Base-by-base conservation (phyloP, 768 basidiomycete genomes). In the Daedalea quercina region DNA sequence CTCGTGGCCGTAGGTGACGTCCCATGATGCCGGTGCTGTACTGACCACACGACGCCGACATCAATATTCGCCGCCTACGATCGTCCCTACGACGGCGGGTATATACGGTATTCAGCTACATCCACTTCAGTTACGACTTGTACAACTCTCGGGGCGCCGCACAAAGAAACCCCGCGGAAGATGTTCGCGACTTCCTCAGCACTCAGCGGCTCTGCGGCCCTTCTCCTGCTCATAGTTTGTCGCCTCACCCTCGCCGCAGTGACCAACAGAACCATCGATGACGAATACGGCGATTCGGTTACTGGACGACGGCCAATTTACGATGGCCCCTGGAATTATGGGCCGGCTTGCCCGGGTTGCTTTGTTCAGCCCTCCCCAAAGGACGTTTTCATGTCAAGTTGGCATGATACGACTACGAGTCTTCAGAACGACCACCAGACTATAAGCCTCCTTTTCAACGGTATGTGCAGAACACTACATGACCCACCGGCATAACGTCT, bases 201-300 rank as follows among this genome's bases (percentile, higher is more conserved):
- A 8, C 34, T n/a, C n/a, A n/a, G n/a, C n/a, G n/a, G n/a, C n/a
- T n/a, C n/a, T n/a, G n/a, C n/a, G n/a, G n/a, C n/a, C n/a, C n/a
- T n/a, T n/a, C n/a, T n/a, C 11, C 11, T 31, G 4, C 28, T 31
- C 28, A 31, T 11, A 11, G 11, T 6, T 4, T 31, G 6, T 4
- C 28, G 28, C 4, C 28, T 11, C 6, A 31, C 11, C 11, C 11
- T 31, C 11, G 44, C 25, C 19, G 46, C 28, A 8, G 25, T 11
- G 11, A 37, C 48, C 19, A 55, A 55, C 22, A 44, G 48, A 9
- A 55, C 54, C 15, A 55, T 55, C 34, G 54, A 55, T 45, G 54
- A 55, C 42, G 23, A 47, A 12, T 28, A 46, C 13, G 54, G 54
- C 1, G 54, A 55, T 43, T 33, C 43, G 3, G 50, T 51, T 2